Percentiles rank a stretch among this genome's conserved stretches.
Evolutionary conservation across 2,329 filamentous ascomycete species (phyloP).

Genomic region (Pseudogymnoascus sp.): DNA sequence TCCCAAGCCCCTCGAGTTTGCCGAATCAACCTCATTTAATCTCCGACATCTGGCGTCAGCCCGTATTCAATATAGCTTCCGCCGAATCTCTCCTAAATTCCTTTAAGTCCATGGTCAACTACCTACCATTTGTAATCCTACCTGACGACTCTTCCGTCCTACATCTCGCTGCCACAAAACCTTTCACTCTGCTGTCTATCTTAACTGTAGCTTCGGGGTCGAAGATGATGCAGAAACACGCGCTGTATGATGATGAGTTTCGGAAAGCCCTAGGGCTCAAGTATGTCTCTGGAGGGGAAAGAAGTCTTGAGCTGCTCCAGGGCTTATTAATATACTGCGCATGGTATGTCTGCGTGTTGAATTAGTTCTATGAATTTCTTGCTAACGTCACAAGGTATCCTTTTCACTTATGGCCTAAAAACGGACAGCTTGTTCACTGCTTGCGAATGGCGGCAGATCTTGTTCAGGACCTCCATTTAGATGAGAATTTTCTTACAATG

Average conservation of each 20-base stretch:
- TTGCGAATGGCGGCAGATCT: too few relatives aligned
- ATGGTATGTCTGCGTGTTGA: constrained; percentile 37
- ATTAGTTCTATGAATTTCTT: too few relatives aligned
- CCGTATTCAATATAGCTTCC: too few relatives aligned
- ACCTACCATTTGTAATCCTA: too few relatives aligned
- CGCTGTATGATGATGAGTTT: constrained; percentile 40
- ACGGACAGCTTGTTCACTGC: too few relatives aligned
- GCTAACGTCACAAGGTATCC: too few relatives aligned
- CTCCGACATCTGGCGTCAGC: constrained; percentile 10
- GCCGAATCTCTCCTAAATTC: too few relatives aligned
- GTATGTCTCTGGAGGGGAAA: constrained; percentile 49
- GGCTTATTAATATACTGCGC: constrained; percentile 49
- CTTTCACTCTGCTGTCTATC: constrained; percentile 48
- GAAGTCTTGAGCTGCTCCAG: constrained; percentile 47
- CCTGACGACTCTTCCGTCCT: too few relatives aligned
- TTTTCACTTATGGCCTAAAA: too few relatives aligned
- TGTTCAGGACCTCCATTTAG: too few relatives aligned
- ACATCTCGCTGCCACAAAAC: constrained; percentile 24
- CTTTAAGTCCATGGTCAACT: too few relatives aligned
- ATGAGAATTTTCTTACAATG: too few relatives aligned
- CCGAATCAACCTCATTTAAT: constrained; percentile 9
- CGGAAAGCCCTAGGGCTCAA: constrained; percentile 48
- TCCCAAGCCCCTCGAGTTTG: constrained; percentile 1
- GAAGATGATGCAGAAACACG: constrained; percentile 46
- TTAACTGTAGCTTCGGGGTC: constrained; percentile 42